These are phyloP conservation scores for Anastatica hierochuntica DNA, from an alignment of 345 rosid genomes.

Conservation along the genomic window DNA sequence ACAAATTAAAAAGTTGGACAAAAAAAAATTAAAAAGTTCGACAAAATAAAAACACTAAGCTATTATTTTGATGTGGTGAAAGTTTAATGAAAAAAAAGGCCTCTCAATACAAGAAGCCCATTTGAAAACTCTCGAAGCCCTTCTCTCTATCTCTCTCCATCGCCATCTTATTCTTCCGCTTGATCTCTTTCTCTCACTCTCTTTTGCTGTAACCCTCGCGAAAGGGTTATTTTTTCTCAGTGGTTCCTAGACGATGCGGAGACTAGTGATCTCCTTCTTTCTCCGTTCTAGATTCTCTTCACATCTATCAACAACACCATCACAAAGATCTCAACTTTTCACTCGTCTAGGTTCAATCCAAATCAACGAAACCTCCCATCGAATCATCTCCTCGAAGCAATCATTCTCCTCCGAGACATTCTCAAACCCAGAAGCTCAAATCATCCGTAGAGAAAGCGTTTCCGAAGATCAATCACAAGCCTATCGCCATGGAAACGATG, in stretches of 20 bases:
- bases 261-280: neutral
- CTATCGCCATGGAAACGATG: constrained; percentile 6
- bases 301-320: neutral
- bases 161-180: neutral
- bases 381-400: neutral
- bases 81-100: too few species aligned
- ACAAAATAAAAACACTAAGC: too few species aligned
- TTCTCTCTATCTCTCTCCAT: neutral
- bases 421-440: neutral
- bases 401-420: constrained; percentile 20
- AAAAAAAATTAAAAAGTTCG: too few species aligned
- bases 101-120: constrained; percentile 16
- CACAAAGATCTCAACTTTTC: constrained; percentile 5
- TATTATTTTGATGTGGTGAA: too few species aligned
- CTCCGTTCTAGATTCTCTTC: neutral
- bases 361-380: neutral
- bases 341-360: neutral
- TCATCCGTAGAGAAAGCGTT: too few species aligned
- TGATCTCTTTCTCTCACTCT: neutral
- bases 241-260: constrained; percentile 18
- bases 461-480: constrained; percentile 4
- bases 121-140: neutral
- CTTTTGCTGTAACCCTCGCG: too few species aligned
- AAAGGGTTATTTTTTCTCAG: neutral
- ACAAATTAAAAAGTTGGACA: too few species aligned